Evolutionary conservation across 257 asterid genomes (phyloP).

Genomic region (Parsonsia alboflavescens): DNA sequence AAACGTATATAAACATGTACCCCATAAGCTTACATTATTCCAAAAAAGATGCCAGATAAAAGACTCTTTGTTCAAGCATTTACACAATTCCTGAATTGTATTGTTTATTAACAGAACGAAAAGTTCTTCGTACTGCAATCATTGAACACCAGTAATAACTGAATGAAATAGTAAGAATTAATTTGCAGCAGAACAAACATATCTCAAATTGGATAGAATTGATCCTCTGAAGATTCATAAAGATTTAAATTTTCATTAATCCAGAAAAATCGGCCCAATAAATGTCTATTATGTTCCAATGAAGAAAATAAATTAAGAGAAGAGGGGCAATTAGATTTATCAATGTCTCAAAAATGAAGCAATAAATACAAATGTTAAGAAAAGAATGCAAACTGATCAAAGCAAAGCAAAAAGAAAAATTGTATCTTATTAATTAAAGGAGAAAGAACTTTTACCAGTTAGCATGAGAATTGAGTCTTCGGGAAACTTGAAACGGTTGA

Average conservation of each 20-base stretch:
- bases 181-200: not conserved
- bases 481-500: slow-evolving; percentile 62
- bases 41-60: not conserved
- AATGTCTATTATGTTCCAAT: not conserved
- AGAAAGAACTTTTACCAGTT: slow-evolving; percentile 46
- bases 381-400: not conserved
- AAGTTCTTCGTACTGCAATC: not conserved
- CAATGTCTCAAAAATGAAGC: not conserved
- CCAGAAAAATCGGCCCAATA: no score
- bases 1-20: not conserved
- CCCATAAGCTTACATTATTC: not conserved
- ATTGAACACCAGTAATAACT: not conserved
- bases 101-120: not conserved
- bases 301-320: not conserved
- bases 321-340: not conserved
- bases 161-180: not conserved
- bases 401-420: not conserved
- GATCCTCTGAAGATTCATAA: not conserved
- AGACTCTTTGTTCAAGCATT: not conserved
- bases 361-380: not conserved
- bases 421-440: not conserved
- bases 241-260: not conserved
- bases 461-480: slow-evolving; percentile 80
- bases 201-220: not conserved
- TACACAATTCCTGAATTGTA: not conserved